Conservation (phyloP, 768 basidiomycete genomes). For the Clathrus columnatus region DNA sequence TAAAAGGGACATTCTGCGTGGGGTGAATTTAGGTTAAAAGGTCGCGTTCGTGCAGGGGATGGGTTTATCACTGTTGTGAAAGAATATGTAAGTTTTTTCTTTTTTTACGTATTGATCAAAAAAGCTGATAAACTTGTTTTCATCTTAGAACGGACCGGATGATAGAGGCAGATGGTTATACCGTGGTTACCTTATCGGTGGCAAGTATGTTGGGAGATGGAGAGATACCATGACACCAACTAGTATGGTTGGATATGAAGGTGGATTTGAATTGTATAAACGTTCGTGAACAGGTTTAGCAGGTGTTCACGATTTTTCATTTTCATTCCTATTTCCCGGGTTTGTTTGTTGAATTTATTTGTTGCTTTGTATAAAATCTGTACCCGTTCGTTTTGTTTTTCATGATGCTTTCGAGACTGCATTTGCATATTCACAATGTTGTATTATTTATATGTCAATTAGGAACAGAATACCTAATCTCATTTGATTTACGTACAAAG, state of each 20-base stretch:
- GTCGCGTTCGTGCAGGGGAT: slow-evolving; percentile 73
- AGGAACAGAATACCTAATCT: too few relatives aligned
- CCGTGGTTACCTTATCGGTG: slow-evolving; percentile 65
- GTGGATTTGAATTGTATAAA: slow-evolving; percentile 62
- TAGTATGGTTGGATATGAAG: slow-evolving; percentile 69
- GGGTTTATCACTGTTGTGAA: slow-evolving; percentile 77
- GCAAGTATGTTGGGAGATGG: slow-evolving; percentile 78
- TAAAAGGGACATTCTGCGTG: slow-evolving; percentile 83
- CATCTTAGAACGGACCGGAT: slow-evolving; percentile 41
- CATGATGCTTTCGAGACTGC: too few relatives aligned
- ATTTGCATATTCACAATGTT: too few relatives aligned
- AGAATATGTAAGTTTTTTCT: slow-evolving; percentile 54
- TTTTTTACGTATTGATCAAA: neutral
- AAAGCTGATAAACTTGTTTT: neutral
- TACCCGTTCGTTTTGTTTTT: too few relatives aligned
- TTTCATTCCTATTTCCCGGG: neutral
- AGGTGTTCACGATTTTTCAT: neutral
- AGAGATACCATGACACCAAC: slow-evolving; percentile 68
- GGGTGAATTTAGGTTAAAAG: slow-evolving; percentile 77
- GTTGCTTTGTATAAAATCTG: too few relatives aligned
- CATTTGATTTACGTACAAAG: too few relatives aligned
- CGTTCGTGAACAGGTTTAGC: neutral
- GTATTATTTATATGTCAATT: too few relatives aligned
- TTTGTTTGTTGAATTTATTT: neutral
- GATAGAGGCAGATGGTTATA: slow-evolving; percentile 82